A percentile compares a stretch with the other conserved stretches of the same genome.
Conservation (phyloP, 83 land plant genomes). For the Larix sibirica region DNA sequence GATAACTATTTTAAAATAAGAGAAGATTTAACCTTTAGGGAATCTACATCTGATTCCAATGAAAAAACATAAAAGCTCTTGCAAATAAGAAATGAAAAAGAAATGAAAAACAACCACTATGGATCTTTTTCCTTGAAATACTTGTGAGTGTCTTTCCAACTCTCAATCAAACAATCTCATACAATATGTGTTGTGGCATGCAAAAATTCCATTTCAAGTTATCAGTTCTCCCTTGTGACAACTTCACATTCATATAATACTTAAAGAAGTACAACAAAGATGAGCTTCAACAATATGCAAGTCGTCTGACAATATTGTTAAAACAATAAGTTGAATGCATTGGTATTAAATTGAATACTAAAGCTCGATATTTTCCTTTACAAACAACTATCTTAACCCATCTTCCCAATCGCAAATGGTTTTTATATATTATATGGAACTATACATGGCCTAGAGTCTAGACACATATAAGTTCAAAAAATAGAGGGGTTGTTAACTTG, state of each 20-base stretch:
- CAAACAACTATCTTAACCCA: background rate
- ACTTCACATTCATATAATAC: too few species aligned
- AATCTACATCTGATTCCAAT: background rate
- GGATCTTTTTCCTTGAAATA: slow-evolving; percentile 61
- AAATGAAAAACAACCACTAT: slow-evolving; percentile 70
- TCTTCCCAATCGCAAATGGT: background rate
- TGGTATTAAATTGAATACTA: too few species aligned
- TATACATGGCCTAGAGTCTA: background rate
- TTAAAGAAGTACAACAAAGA: background rate
- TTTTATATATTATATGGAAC: background rate
- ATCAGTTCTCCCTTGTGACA: too few species aligned
- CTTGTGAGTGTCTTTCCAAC: slow-evolving; percentile 81
- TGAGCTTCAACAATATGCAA: background rate
- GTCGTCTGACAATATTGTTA: background rate
- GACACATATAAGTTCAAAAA: background rate
- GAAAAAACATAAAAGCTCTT: too few species aligned
- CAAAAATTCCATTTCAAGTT: slow-evolving; percentile 9
- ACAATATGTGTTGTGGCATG: slow-evolving; percentile 75
- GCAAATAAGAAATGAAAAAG: slow-evolving; percentile 85
- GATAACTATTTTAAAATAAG: background rate
- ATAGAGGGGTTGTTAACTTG: background rate
- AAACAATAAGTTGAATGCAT: too few species aligned
- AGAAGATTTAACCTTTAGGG: background rate
- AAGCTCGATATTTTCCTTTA: background rate
- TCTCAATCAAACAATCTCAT: slow-evolving; percentile 72